Evolutionary conservation across 106 monocot species (phyloP).

Genomic region (Apostasia ramifera): DNA sequence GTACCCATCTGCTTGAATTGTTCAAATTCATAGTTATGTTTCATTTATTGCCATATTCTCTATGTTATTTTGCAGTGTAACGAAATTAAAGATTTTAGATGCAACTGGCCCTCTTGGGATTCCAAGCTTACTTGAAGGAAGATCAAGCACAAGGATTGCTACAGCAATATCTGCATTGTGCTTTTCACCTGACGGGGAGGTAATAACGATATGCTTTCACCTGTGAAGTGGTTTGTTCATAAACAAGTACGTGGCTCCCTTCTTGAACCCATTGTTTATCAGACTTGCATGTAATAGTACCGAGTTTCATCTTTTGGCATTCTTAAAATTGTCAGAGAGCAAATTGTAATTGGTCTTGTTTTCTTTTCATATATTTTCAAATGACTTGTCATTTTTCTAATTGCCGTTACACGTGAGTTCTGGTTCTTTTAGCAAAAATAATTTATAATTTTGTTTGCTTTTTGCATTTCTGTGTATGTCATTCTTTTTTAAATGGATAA

Average conservation of each 20-base stretch:
- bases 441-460: too few relatives aligned
- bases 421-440: too few relatives aligned
- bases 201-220: slow-evolving; percentile 8
- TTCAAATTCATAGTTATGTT: neutral
- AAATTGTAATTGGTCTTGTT: too few relatives aligned
- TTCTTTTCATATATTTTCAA: too few relatives aligned
- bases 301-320: too few relatives aligned
- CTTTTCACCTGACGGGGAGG: slow-evolving; percentile 95
- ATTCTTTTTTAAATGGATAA: too few relatives aligned
- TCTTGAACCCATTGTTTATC: too few relatives aligned
- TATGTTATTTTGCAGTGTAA: slow-evolving; percentile 45
- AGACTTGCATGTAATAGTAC: too few relatives aligned
- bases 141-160: slow-evolving; percentile 34
- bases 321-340: too few relatives aligned
- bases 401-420: too few relatives aligned
- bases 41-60: slow-evolving; percentile 6
- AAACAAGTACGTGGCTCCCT: neutral
- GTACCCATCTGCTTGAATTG: neutral
- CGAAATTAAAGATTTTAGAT: slow-evolving; percentile 93
- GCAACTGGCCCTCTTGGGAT: slow-evolving; percentile 87
- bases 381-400: too few relatives aligned
- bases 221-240: neutral
- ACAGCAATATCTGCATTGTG: slow-evolving; percentile 75
- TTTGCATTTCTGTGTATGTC: too few relatives aligned
- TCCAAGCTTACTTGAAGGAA: slow-evolving; percentile 63